Conservation (phyloP, 352 stramenopile species). For the Globisporangium abappressorium region DNA sequence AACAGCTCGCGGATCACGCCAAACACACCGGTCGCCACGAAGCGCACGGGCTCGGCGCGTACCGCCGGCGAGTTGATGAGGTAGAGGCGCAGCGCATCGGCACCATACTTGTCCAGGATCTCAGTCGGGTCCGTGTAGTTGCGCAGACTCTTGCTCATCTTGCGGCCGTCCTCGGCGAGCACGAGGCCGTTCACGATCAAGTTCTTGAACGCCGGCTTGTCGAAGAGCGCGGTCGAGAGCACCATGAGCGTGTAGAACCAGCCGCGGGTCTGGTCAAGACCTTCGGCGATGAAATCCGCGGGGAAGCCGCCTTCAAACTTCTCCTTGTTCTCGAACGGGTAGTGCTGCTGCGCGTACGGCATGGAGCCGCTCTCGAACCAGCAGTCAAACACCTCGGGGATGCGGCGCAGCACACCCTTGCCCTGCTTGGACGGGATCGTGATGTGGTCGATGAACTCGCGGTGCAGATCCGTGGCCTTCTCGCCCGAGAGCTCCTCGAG, state of each 20-base stretch:
- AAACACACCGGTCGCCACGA: constrained; percentile 95
- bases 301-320: constrained; percentile 96
- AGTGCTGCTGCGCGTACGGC: constrained; percentile 99
- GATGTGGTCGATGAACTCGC: constrained; percentile 98
- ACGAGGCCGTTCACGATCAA: constrained; percentile 99
- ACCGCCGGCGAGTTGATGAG: constrained; percentile 99
- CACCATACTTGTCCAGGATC: constrained; percentile 97
- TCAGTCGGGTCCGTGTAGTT: constrained; percentile 97
- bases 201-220: constrained; percentile 99
- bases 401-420: constrained; percentile 81
- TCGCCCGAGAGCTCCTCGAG: constrained; percentile 94
- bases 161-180: constrained; percentile 98
- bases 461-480: constrained; percentile 94
- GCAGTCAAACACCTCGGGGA: constrained; percentile 97
- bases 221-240: constrained; percentile 97
- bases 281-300: constrained; percentile 99
- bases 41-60: constrained; percentile 97
- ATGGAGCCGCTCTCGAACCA: constrained; percentile 99
- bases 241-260: constrained; percentile 99
- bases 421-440: constrained; percentile 96
- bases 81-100: constrained; percentile 98
- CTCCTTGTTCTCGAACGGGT: constrained; percentile 99
- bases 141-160: constrained; percentile 99
- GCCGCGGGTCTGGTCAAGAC: constrained; percentile 98
- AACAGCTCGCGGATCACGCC: constrained; percentile 98